Evolutionary conservation across 345 rosid species (phyloP).

Genomic region (Citrus mangshanensis): DNA sequence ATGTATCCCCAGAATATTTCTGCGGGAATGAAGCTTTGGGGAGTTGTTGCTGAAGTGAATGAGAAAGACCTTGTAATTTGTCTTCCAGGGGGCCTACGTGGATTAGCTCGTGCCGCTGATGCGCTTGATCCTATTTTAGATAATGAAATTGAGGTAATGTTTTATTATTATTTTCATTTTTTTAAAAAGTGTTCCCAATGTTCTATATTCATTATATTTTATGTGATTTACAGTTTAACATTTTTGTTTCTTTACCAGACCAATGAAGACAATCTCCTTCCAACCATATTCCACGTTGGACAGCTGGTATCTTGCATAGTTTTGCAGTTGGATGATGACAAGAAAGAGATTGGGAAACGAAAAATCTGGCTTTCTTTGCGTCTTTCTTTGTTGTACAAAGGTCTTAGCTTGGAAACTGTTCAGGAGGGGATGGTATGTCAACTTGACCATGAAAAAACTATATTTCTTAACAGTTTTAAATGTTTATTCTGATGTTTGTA

Average conservation of each 20-base stretch:
- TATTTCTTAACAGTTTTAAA: background rate
- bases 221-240: background rate
- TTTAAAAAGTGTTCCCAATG: background rate
- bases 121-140: slow-evolving; percentile 63
- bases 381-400: slow-evolving; percentile 75
- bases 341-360: slow-evolving; percentile 66
- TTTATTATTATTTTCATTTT: background rate
- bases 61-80: slow-evolving; percentile 84
- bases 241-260: slow-evolving; percentile 39
- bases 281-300: slow-evolving; percentile 53
- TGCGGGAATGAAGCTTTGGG: slow-evolving; percentile 96
- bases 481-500: background rate
- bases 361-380: slow-evolving; percentile 89
- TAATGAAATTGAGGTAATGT: slow-evolving; percentile 52
- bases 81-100: slow-evolving; percentile 94
- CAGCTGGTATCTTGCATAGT: slow-evolving; percentile 91
- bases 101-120: slow-evolving; percentile 78
- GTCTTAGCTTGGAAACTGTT: slow-evolving; percentile 65
- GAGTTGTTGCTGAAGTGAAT: slow-evolving; percentile 89
- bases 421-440: slow-evolving; percentile 90
- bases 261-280: slow-evolving; percentile 48
- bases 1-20: slow-evolving; percentile 61
- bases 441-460: slow-evolving; percentile 1
- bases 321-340: slow-evolving; percentile 76
- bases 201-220: background rate